phyloP scores from a whole-genome alignment of 352 stramenopile genomes.

The Phytophthora kernoviae region DNA sequence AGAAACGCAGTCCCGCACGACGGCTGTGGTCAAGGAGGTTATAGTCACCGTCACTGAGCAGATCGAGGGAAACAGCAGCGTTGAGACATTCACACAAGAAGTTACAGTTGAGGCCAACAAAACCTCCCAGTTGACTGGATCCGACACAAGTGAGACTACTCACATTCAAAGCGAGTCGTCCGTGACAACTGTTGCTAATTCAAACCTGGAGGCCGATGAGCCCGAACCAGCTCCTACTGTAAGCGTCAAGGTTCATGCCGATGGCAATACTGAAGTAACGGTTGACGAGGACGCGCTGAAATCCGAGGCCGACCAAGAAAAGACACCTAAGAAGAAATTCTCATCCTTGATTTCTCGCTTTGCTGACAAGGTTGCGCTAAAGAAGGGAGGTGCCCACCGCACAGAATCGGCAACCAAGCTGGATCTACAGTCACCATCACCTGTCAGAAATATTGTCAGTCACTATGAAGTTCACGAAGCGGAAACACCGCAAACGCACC shows the following conservation, averaged over 20 bases:
- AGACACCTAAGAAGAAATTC: conserved; percentile 26
- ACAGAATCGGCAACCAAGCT: conserved; percentile 34
- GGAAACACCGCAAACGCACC: conserved; percentile 21
- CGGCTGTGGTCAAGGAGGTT: not conserved
- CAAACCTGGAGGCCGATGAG: conserved; percentile 10
- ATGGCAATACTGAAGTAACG: not conserved
- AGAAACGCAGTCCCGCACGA: not conserved
- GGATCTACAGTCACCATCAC: conserved; percentile 21
- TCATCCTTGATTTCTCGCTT: conserved; percentile 36
- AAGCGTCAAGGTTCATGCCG: not conserved
- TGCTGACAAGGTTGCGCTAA: conserved; percentile 23
- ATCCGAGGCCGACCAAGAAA: conserved; percentile 7
- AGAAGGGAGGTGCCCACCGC: conserved; percentile 21
- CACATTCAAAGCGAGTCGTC: not conserved
- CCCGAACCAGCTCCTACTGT: conserved; percentile 4
- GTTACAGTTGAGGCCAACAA: not conserved
- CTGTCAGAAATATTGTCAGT: conserved; percentile 17
- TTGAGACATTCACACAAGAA: not conserved
- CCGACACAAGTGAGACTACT: not conserved
- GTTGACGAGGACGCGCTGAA: conserved; percentile 3
- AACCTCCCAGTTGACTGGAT: no score
- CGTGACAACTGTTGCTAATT: not conserved
- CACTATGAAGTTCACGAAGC: conserved; percentile 38
- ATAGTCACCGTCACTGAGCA: not conserved
- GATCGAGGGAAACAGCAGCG: not conserved